Conservation (phyloP, 129 eudicot species). For the carrot (Daucus carota) region DNA sequence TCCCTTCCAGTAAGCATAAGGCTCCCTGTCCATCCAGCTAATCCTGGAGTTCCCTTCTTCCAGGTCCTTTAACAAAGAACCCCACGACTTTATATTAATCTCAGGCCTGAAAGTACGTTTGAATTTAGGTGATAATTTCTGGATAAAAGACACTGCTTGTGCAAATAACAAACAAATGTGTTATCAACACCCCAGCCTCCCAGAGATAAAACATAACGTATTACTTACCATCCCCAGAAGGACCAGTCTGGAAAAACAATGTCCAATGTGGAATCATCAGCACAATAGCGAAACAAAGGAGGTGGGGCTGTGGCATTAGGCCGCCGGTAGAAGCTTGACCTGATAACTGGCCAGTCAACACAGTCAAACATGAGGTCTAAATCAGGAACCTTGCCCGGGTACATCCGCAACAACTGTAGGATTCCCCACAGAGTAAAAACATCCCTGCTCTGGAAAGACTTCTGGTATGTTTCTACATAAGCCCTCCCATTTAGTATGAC, state of each 20-base stretch:
- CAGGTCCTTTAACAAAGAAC: conserved; percentile 18
- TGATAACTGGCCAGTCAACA: conserved; percentile 40
- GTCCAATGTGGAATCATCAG: conserved; percentile 38
- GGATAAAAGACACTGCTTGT: neutral
- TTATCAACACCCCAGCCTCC: no score
- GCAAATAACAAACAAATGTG: no score
- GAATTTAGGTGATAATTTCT: neutral
- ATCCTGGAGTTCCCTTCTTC: conserved; percentile 28
- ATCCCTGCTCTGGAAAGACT: conserved; percentile 36
- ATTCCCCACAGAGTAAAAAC: conserved; percentile 42
- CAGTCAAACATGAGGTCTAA: conserved; percentile 42
- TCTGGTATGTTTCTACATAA: conserved; percentile 26
- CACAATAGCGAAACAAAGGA: conserved; percentile 47
- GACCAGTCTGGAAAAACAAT: conserved; percentile 50
- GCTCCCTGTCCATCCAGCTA: conserved; percentile 30
- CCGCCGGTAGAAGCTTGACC: conserved; percentile 11
- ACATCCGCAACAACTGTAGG: conserved; percentile 34
- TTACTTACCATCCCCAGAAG: conserved; percentile 38
- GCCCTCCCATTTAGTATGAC: conserved; percentile 37
- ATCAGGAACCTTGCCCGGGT: conserved; percentile 45
- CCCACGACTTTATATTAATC: conserved; percentile 41
- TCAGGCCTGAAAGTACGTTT: conserved; percentile 35
- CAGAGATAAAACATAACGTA: no score
- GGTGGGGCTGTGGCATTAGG: conserved; percentile 34
- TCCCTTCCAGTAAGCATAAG: conserved; percentile 46